Evolutionary conservation across 108 stramenopile genomes (phyloP).

Genomic region (Fragilariopsis cylindrus): DNA sequence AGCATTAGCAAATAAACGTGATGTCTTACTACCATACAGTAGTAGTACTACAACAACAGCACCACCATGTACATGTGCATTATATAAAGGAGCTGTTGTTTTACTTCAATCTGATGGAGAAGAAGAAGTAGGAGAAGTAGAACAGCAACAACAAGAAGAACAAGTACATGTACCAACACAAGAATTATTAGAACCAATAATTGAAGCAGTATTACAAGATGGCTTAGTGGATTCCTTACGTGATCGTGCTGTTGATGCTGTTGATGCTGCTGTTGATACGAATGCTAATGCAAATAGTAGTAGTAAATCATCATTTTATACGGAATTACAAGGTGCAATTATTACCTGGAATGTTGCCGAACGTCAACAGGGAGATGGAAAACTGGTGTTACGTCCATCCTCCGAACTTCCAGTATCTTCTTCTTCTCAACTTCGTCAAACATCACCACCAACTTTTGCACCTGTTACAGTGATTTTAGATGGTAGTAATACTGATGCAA

Average conservation of each 20-base stretch:
- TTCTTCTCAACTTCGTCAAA: too few relatives aligned
- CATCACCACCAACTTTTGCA: too few relatives aligned
- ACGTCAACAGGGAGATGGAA: background rate
- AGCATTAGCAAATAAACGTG: too few relatives aligned
- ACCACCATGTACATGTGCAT: constrained; percentile 7
- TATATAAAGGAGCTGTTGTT: constrained; percentile 11
- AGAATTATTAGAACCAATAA: background rate
- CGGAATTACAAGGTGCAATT: constrained; percentile 1
- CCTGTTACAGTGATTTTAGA: background rate
- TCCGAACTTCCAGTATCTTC: too few relatives aligned
- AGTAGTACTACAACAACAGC: background rate
- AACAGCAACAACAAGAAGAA: too few relatives aligned
- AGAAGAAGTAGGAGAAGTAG: too few relatives aligned
- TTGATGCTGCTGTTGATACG: too few relatives aligned
- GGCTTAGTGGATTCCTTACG: background rate
- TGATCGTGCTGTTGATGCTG: background rate
- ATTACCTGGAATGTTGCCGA: background rate
- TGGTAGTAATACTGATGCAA: background rate
- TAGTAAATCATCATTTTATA: background rate
- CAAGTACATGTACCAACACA: background rate
- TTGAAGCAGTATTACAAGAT: background rate
- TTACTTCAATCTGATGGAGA: background rate
- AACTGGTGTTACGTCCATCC: background rate
- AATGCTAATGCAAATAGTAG: background rate
- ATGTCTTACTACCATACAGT: too few relatives aligned